phyloP scores from a whole-genome alignment of 73 alveolate species.

The Halteria grandinella region DNA sequence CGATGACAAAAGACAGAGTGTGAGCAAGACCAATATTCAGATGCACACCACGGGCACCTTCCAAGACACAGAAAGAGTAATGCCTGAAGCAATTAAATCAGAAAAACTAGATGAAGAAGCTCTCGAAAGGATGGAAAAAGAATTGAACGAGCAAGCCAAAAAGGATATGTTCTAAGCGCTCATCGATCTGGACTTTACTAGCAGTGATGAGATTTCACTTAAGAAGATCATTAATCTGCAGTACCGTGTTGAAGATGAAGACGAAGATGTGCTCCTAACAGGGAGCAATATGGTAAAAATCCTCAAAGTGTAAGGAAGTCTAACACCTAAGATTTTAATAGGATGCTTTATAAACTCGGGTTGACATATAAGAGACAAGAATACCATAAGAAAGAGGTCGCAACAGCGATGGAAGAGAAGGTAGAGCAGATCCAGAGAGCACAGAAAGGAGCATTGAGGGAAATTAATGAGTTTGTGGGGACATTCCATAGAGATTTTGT shows the following conservation, averaged over 20 bases:
- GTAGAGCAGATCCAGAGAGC: background rate
- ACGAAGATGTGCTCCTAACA: conserved; percentile 10
- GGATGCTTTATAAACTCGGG: conserved; percentile 20
- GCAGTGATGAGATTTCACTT: conserved; percentile 18
- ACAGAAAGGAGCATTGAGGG: conserved; percentile 11
- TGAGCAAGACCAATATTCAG: too few species aligned
- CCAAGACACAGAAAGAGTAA: too few species aligned
- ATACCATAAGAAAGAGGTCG: conserved; percentile 18
- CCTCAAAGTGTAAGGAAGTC: conserved; percentile 7
- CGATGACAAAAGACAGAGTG: too few species aligned
- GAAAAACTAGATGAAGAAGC: too few species aligned
- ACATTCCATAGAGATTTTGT: conserved; percentile 27
- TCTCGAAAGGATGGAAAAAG: conserved; percentile 5
- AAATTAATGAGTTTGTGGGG: conserved; percentile 13
- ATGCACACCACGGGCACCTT: too few species aligned
- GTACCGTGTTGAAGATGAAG: conserved; percentile 9
- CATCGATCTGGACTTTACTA: background rate
- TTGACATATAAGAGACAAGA: conserved; percentile 39
- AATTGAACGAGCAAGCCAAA: background rate
- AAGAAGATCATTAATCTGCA: conserved; percentile 13
- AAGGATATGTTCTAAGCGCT: conserved; percentile 25
- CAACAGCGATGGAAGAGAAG: background rate
- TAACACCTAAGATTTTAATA: background rate
- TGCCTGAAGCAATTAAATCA: too few species aligned
- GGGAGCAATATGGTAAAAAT: background rate